Evolutionary conservation across 352 stramenopile genomes (phyloP).

Genomic region (Phytophthora syringae): DNA sequence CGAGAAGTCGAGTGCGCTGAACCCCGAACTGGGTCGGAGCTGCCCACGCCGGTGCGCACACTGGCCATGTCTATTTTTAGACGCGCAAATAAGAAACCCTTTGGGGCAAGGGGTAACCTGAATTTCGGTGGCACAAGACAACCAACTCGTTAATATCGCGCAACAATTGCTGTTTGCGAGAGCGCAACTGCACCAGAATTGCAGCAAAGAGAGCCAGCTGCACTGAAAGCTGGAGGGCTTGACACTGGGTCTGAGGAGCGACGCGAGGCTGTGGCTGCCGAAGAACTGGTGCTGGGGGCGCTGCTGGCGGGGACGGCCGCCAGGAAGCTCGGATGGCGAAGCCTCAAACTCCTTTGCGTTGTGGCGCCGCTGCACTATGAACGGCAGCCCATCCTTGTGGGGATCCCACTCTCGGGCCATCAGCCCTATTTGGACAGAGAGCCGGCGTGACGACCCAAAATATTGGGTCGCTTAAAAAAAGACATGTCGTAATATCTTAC

Average conservation of each 20-base stretch:
- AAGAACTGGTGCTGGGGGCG: too few species aligned
- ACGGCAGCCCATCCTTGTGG: conserved; percentile 7
- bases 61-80: conserved; percentile 10
- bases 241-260: too few species aligned
- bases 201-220: too few species aligned
- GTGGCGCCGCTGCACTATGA: conserved; percentile 15
- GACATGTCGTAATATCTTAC: too few species aligned
- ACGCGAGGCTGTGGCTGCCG: too few species aligned
- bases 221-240: too few species aligned
- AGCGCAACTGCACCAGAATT: too few species aligned
- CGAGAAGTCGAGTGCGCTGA: conserved; percentile 23
- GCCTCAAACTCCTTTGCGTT: conserved; percentile 20
- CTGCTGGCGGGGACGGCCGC: conserved; percentile 1
- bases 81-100: not conserved
- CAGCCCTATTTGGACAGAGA: not conserved
- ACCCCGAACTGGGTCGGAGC: conserved; percentile 4
- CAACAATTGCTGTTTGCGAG: too few species aligned
- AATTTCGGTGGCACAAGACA: too few species aligned
- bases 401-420: conserved; percentile 3
- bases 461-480: too few species aligned
- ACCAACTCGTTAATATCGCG: too few species aligned
- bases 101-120: too few species aligned
- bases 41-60: not conserved
- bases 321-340: not conserved
- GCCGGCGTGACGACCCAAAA: not conserved